These are phyloP conservation scores for Pseudogymnoascus pannorum DNA, from an alignment of 2,329 filamentous ascomycete genomes.

Conservation along the genomic window DNA sequence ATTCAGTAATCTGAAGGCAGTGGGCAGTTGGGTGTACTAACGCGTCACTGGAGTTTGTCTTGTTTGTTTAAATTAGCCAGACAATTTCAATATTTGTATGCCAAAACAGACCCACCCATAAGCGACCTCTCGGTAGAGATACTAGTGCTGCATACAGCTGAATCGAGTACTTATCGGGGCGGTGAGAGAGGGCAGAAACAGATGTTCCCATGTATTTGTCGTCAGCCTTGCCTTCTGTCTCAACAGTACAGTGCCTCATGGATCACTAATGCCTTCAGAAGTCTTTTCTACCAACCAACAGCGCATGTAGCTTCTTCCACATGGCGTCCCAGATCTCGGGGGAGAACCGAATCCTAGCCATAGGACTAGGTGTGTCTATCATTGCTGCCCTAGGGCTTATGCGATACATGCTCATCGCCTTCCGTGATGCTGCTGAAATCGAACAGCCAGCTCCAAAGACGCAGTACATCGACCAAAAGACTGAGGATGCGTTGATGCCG, in stretches of 20 bases:
- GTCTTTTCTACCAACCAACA: background rate
- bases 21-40: slow-evolving; percentile 8
- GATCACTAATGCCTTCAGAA: background rate
- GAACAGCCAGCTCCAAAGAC: slow-evolving; percentile 57
- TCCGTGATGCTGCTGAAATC: slow-evolving; percentile 60
- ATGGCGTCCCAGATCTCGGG: slow-evolving; percentile 10
- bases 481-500: slow-evolving; percentile 62
- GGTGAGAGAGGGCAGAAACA: background rate
- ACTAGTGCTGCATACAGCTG: background rate
- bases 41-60: slow-evolving; percentile 9
- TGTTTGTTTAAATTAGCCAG: slow-evolving; percentile 8
- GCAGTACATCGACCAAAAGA: slow-evolving; percentile 67
- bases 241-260: background rate
- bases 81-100: slow-evolving; percentile 5
- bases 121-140: background rate
- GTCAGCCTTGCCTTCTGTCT: background rate
- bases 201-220: background rate
- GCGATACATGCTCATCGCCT: slow-evolving; percentile 48
- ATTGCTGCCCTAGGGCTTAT: slow-evolving; percentile 52
- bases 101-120: background rate
- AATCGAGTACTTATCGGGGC: background rate
- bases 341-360: slow-evolving; percentile 23
- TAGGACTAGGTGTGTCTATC: slow-evolving; percentile 41
- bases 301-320: background rate
- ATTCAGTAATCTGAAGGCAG: slow-evolving; percentile 7